These are phyloP conservation scores for Pythium dissimile DNA, from an alignment of 352 stramenopile species.

Conservation along the genomic window DNA sequence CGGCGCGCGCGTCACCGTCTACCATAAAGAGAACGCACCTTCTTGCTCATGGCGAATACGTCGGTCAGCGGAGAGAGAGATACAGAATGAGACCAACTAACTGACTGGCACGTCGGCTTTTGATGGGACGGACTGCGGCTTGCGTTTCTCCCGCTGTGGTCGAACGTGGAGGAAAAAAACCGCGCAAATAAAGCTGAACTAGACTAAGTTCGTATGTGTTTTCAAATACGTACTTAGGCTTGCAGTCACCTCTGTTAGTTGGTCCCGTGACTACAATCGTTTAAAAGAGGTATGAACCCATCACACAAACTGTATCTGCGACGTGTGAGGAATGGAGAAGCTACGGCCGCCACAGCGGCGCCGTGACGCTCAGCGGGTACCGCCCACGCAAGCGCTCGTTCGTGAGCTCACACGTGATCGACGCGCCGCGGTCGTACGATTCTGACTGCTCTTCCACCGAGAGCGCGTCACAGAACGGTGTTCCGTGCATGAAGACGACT, in stretches of 20 bases:
- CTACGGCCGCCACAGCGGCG: background rate
- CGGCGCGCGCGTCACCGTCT: background rate
- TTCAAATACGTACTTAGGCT: background rate
- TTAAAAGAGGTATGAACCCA: background rate
- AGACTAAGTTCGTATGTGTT: background rate
- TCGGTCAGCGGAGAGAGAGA: too few species aligned
- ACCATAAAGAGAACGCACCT: background rate
- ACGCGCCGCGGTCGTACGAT: background rate
- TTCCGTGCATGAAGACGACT: background rate
- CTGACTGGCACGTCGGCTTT: background rate
- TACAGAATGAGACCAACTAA: background rate
- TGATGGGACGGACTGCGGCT: background rate
- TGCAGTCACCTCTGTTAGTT: too few species aligned
- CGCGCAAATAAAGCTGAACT: slow-evolving; percentile 2
- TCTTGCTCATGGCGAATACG: background rate
- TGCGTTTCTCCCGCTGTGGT: background rate
- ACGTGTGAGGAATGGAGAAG: background rate
- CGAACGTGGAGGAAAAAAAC: background rate
- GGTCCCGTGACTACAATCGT: background rate
- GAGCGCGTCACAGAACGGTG: slow-evolving; percentile 4
- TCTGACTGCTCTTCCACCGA: background rate
- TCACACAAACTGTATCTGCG: background rate
- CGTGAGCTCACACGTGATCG: background rate
- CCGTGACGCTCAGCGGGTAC: slow-evolving; percentile 3
- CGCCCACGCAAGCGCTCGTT: background rate